Conservation (phyloP, 2,329 filamentous ascomycete species). For the Xylaria sp. region DNA sequence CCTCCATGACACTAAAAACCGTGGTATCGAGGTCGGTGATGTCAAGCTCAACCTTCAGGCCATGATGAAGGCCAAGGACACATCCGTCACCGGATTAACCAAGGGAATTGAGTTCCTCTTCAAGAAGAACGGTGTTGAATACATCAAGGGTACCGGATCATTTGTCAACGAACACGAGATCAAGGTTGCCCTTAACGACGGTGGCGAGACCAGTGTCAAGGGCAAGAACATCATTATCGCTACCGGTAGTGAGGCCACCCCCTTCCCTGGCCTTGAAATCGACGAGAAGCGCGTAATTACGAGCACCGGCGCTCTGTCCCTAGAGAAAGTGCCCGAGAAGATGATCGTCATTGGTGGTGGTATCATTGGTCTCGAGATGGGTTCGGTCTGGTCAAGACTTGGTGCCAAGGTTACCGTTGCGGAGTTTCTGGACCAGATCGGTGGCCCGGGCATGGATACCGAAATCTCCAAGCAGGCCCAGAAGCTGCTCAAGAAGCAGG, state of each 20-base stretch:
- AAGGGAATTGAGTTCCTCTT: constrained; percentile 98
- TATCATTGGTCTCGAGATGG: constrained; percentile 99
- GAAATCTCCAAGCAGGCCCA: constrained; percentile 91
- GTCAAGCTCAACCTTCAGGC: constrained; percentile 93
- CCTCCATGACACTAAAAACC: constrained; percentile 94
- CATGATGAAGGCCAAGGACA: constrained; percentile 99
- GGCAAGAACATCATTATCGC: constrained; percentile 99
- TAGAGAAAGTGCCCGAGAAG: constrained; percentile 91
- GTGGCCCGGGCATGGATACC: constrained; percentile 94
- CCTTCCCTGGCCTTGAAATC: constrained; percentile 93
- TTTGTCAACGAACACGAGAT: constrained; percentile 91
- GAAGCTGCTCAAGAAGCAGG: constrained; percentile 95
- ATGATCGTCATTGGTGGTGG: constrained; percentile 97
- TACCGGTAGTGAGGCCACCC: constrained; percentile 92
- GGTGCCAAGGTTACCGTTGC: constrained; percentile 96
- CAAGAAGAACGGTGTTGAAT: constrained; percentile 99
- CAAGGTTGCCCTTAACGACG: constrained; percentile 87
- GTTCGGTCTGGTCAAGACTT: constrained; percentile 93
- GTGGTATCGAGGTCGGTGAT: constrained; percentile 96
- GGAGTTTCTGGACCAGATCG: constrained; percentile 94
- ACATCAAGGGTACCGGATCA: constrained; percentile 89
- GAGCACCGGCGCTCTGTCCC: constrained; percentile 90
- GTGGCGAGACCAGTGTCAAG: constrained; percentile 83
- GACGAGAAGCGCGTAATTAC: constrained; percentile 98
- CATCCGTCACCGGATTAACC: constrained; percentile 84